Percentiles rank a stretch among this genome's conserved stretches.
Evolutionary conservation across 2,329 filamentous ascomycete species (phyloP).

Genomic region (Aspergillus japonicus): DNA sequence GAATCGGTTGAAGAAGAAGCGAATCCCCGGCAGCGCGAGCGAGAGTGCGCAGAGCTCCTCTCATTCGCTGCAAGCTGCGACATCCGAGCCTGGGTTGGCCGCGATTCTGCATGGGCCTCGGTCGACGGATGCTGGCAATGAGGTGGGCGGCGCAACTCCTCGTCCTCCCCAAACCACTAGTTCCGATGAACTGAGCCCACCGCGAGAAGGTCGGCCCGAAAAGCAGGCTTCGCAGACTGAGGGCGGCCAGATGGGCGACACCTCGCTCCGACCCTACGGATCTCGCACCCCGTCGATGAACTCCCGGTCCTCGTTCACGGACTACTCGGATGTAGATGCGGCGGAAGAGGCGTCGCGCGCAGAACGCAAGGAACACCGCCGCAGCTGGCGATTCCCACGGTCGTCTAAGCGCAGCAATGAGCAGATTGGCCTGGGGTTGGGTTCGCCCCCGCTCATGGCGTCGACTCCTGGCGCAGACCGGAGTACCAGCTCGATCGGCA

Average conservation of each 20-base stretch:
- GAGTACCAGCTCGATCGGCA: slow-evolving; percentile 68
- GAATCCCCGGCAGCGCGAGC: slow-evolving; percentile 71
- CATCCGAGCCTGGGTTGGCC: slow-evolving; percentile 43
- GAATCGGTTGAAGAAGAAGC: slow-evolving; percentile 90
- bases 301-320: slow-evolving; percentile 69
- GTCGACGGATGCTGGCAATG: slow-evolving; percentile 29
- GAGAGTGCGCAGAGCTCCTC: slow-evolving; percentile 89
- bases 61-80: slow-evolving; percentile 62
- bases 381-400: slow-evolving; percentile 68
- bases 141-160: slow-evolving; percentile 36
- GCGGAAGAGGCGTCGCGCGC: slow-evolving; percentile 59
- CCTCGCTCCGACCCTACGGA: slow-evolving; percentile 62
- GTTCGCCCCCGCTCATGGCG: slow-evolving; percentile 55
- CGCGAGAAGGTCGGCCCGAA: slow-evolving; percentile 23
- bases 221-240: slow-evolving; percentile 36
- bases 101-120: slow-evolving; percentile 23
- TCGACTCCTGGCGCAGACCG: slow-evolving; percentile 63
- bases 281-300: slow-evolving; percentile 77
- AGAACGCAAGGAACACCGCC: slow-evolving; percentile 67
- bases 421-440: slow-evolving; percentile 43
- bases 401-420: slow-evolving; percentile 57
- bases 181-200: slow-evolving; percentile 23
- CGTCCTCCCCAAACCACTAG: slow-evolving; percentile 33
- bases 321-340: slow-evolving; percentile 77
- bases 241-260: slow-evolving; percentile 44